Evolutionary conservation across 148 eudicot genomes (phyloP).

Genomic region (Pharnaceum exiguum): DNA sequence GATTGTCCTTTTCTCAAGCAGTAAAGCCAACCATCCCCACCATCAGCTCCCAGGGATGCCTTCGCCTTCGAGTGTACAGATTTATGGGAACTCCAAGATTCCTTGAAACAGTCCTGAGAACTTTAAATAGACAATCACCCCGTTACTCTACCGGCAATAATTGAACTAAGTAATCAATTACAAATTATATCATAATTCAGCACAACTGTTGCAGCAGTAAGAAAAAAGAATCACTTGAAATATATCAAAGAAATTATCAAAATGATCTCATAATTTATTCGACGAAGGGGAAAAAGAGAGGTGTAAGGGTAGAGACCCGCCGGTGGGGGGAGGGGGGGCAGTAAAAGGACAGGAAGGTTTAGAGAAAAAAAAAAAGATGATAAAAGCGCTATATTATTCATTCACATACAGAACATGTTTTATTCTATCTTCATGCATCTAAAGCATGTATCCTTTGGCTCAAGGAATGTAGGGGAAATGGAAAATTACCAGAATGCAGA

Average conservation of each 20-base stretch:
- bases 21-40: conserved; percentile 77
- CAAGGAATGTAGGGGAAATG: not conserved
- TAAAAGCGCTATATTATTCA: no score
- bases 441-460: not conserved
- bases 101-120: conserved; percentile 97
- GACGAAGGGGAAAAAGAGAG: not conserved
- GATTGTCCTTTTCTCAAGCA: conserved; percentile 87
- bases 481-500: conserved; percentile 79
- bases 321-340: not conserved
- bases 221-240: no score
- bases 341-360: not conserved
- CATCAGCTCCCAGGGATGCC: conserved; percentile 32
- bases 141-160: conserved; percentile 7
- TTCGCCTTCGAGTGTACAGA: conserved; percentile 71
- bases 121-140: conserved; percentile 31
- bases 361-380: no score
- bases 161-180: not conserved
- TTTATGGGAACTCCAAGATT: conserved; percentile 93
- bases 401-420: no score
- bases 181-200: not conserved
- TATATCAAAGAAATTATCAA: not conserved
- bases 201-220: not conserved
- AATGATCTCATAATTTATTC: not conserved
- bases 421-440: no score
- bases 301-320: not conserved